These are phyloP conservation scores for Penicillium canariense DNA, from an alignment of 495 filamentous ascomycete genomes.

Conservation along the genomic window DNA sequence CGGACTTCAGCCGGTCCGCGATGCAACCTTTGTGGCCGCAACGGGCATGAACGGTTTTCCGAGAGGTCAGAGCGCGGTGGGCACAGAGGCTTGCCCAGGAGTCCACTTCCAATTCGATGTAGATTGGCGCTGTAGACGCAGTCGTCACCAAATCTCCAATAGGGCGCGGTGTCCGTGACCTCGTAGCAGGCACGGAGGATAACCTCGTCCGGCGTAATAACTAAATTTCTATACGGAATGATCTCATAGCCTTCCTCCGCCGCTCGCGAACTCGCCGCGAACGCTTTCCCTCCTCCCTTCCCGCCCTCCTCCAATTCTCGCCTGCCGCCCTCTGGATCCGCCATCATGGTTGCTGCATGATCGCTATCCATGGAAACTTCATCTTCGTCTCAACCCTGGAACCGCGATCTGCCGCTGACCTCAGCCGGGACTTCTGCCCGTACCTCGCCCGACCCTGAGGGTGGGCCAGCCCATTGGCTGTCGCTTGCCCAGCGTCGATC, in stretches of 20 bases:
- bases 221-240: no score
- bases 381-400: not conserved
- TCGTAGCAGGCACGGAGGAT: not conserved
- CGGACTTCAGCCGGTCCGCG: conserved; percentile 6
- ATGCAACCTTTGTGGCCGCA: conserved; percentile 5
- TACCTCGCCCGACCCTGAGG: no score
- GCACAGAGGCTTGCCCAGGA: no score
- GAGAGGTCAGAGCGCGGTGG: not conserved
- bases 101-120: no score
- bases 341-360: not conserved
- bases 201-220: not conserved
- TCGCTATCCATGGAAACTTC: not conserved
- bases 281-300: not conserved
- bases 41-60: conserved; percentile 2
- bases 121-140: not conserved
- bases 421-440: not conserved
- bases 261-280: no score
- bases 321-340: not conserved
- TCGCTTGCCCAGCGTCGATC: conserved; percentile 12
- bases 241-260: no score
- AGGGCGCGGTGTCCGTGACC: not conserved
- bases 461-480: not conserved
- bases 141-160: not conserved
- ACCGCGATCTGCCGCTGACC: conserved; percentile 2
- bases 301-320: not conserved